Evolutionary conservation across 2,329 filamentous ascomycete genomes (phyloP).

Genomic region (Didymellaceae sp.): DNA sequence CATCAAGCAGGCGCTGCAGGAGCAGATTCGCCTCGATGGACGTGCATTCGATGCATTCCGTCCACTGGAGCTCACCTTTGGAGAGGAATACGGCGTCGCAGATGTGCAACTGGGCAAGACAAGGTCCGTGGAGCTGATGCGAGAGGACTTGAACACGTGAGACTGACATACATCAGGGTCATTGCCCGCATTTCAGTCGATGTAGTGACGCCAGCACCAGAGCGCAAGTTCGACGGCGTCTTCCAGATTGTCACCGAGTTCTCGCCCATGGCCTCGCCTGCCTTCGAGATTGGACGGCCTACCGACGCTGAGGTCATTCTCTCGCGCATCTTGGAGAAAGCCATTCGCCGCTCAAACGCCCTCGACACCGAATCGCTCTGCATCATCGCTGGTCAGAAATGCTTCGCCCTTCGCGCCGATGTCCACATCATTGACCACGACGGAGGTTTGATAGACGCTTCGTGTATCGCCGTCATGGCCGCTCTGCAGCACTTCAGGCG

Average conservation of each 20-base stretch:
- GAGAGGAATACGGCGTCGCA: conserved; percentile 87
- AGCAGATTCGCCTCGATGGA: conserved; percentile 83
- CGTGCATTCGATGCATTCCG: conserved; percentile 82
- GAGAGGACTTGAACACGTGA: neutral
- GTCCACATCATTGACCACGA: conserved; percentile 91
- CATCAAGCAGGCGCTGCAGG: conserved; percentile 78
- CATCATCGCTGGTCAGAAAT: conserved; percentile 87
- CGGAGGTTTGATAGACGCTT: conserved; percentile 84
- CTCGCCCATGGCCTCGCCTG: conserved; percentile 87
- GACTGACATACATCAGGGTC: conserved; percentile 62
- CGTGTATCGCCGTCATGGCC: conserved; percentile 85
- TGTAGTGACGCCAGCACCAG: conserved; percentile 81
- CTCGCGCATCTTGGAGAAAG: conserved; percentile 89
- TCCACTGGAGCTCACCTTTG: conserved; percentile 77
- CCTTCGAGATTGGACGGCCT: conserved; percentile 84
- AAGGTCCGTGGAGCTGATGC: conserved; percentile 60
- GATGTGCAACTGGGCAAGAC: conserved; percentile 91
- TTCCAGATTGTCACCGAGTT: conserved; percentile 93
- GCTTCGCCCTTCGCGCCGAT: conserved; percentile 89
- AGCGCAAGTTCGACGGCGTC: conserved; percentile 93
- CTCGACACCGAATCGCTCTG: conserved; percentile 96
- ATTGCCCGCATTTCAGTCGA: conserved; percentile 86
- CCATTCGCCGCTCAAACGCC: conserved; percentile 87
- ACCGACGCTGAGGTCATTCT: conserved; percentile 86
- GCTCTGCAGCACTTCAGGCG: conserved; percentile 90